These are phyloP conservation scores for Sedum album DNA, from an alignment of 164 flowering plant genomes.

Conservation along the genomic window DNA sequence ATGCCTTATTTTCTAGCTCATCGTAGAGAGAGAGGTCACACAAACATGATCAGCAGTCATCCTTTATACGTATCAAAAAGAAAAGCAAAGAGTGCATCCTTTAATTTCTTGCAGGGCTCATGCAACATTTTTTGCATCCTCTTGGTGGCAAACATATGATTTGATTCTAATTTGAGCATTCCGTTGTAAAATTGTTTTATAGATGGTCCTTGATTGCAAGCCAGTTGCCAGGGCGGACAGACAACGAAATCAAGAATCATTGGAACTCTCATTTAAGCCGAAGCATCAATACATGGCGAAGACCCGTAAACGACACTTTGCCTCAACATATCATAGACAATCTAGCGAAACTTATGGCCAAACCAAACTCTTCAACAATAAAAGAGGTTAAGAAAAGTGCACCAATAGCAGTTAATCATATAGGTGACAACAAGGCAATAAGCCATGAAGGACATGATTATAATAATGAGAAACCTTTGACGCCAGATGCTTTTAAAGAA, in stretches of 20 bases:
- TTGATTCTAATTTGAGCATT: neutral
- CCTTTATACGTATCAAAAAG: neutral
- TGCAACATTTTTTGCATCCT: neutral
- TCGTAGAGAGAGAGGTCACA: neutral
- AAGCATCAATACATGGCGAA: constrained; percentile 4
- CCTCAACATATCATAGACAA: constrained; percentile 4
- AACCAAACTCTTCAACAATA: neutral
- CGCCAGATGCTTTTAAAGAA: neutral
- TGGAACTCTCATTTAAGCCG: constrained; percentile 3
- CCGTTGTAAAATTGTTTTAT: neutral
- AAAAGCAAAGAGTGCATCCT: neutral
- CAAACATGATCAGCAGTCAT: no score
- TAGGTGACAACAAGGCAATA: neutral
- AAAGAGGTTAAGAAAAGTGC: constrained; percentile 2
- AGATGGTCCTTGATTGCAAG: constrained; percentile 5
- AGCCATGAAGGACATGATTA: neutral
- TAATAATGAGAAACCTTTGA: neutral
- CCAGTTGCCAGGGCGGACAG: neutral
- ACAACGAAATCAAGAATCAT: constrained; percentile 1
- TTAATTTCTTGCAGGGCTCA: neutral
- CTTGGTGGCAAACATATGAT: neutral
- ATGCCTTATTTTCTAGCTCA: neutral
- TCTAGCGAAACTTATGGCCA: neutral
- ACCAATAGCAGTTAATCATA: neutral
- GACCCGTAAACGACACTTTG: constrained; percentile 2